Evolutionary conservation across 1,284 basidiomycete genomes (phyloP), one percentile per base, ranked within the genome.

Genomic region (Marasmius sp.): DNA sequence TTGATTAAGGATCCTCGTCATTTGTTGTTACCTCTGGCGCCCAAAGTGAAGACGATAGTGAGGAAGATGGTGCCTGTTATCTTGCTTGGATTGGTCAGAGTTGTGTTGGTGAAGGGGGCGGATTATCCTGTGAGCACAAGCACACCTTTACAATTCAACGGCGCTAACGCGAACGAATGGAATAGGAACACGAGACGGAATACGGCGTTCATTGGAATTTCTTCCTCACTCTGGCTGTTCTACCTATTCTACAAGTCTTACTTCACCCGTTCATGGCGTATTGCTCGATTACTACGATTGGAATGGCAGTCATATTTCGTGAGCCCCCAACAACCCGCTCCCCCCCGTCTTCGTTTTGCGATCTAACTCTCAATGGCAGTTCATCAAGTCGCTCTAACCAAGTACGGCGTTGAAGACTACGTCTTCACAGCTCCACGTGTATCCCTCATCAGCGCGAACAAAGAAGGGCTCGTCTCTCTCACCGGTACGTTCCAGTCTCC

Each of bases 141-240:
- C 71, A 39, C 18, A 38, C 9, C 18, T 55, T 39, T n/a, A 37
- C 43, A 34, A 12, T 27, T 22, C 45, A 58, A 50, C 27, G 27
- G 27, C 27, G n/a, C 33, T n/a, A 50, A 50, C 47, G 39, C 49
- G 7, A 65, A 60, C 8, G 64, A 57, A 16, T 38, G 57, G 16
- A 54, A 37, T 22, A 96, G 94, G 97, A 99, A 80, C 97, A 99
- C 67, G 88, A 93, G 49, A 90, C 94, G 0, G 97, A 99, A 77
- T 99, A 99, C 67, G 97, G 97, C 1, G 88, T 89, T 0, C 96
- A 98, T 71, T 99, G 97, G 97, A 99, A 99, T 74, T 99, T 99
- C 75, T 99, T 99, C 82, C 85, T 98, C 69, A 98, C 97, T 0
- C 81, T 99, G 12, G 94, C 89, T 0, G 65, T 93, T 0, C 74